These are phyloP conservation scores for Anisodus acutangulus DNA, from an alignment of 257 asterid species.

Conservation along the genomic window DNA sequence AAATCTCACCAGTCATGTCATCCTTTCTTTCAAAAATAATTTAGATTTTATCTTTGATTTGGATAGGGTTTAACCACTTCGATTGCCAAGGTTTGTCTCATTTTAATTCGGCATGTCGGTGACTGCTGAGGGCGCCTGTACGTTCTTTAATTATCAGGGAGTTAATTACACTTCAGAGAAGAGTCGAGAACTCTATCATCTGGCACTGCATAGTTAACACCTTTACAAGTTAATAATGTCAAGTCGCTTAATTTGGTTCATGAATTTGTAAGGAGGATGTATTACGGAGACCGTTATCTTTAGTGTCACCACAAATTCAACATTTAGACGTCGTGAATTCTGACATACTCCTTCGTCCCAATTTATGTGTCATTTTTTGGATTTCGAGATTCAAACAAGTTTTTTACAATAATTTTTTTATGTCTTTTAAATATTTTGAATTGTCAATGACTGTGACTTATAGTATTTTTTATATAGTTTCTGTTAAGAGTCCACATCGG, in stretches of 20 bases:
- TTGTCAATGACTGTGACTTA: no score
- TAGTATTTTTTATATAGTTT: no score
- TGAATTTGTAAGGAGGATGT: neutral
- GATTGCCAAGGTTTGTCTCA: conserved; percentile 22
- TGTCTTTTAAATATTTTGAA: no score
- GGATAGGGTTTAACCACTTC: conserved; percentile 7
- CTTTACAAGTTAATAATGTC: neutral
- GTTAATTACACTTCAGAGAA: neutral
- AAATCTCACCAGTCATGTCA: neutral
- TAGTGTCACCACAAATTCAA: neutral
- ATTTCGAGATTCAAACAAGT: no score
- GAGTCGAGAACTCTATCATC: neutral
- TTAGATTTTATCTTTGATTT: neutral
- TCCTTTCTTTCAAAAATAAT: neutral
- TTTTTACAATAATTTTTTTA: no score
- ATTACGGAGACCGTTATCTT: neutral
- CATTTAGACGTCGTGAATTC: neutral
- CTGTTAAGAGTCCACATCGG: no score
- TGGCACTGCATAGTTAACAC: neutral
- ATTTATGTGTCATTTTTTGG: no score
- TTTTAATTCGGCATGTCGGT: neutral
- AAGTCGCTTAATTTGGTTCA: neutral
- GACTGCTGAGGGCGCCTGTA: neutral
- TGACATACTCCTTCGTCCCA: no score
- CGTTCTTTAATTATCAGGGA: neutral